These are phyloP conservation scores for Caryocar brasiliense DNA, from an alignment of 441 rosid genomes.

Conservation along the genomic window DNA sequence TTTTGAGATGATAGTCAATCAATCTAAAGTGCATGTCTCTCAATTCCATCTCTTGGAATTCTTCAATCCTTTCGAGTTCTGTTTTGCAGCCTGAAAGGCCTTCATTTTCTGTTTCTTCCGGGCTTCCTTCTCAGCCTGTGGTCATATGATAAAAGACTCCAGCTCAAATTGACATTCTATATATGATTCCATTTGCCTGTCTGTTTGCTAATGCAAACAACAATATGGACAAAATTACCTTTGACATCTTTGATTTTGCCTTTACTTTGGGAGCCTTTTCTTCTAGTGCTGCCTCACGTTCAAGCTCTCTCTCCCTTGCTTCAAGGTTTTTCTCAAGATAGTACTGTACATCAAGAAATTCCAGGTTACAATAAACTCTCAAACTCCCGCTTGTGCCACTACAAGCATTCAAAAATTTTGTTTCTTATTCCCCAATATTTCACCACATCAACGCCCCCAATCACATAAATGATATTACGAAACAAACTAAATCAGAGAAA, in stretches of 20 bases:
- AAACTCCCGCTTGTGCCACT: no score
- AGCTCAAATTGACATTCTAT: neutral
- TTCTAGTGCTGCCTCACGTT: slow-evolving; percentile 70
- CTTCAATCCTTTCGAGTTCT: slow-evolving; percentile 68
- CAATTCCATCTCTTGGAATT: slow-evolving; percentile 93
- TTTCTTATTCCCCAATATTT: no score
- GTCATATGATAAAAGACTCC: neutral
- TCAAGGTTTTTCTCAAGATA: slow-evolving; percentile 87
- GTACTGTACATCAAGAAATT: slow-evolving; percentile 35
- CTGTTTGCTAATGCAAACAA: neutral
- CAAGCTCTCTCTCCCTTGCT: slow-evolving; percentile 59
- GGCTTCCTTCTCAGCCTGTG: slow-evolving; percentile 87
- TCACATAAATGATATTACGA: no score
- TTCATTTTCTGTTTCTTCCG: slow-evolving; percentile 81
- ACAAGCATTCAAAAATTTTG: neutral
- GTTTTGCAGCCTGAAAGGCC: slow-evolving; percentile 88
- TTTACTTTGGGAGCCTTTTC: slow-evolving; percentile 84
- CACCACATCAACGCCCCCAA: no score
- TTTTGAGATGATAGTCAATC: neutral
- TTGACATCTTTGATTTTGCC: slow-evolving; percentile 94
- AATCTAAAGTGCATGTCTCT: neutral
- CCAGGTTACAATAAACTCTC: neutral
- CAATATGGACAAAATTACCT: slow-evolving; percentile 21
- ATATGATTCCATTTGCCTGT: neutral
- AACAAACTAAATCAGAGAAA: no score